Conservation (phyloP, 805 yeast genomes). For the Yarrowia sp. region DNA sequence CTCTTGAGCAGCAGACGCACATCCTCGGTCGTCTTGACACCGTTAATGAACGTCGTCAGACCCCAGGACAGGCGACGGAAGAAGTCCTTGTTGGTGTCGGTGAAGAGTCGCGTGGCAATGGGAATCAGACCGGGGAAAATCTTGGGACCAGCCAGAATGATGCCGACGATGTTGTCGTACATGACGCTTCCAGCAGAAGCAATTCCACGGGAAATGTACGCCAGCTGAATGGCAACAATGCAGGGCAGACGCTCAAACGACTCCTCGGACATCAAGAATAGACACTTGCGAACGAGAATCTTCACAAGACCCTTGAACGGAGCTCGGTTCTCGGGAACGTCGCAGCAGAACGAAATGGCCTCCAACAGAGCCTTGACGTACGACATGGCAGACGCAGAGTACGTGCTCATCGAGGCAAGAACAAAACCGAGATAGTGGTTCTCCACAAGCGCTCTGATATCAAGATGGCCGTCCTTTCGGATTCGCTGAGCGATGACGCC, state of each 20-base stretch:
- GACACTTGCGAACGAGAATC: slow-evolving; percentile 3
- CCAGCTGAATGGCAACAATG: slow-evolving; percentile 53
- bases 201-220: slow-evolving; percentile 57
- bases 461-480: neutral
- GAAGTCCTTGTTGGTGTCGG: slow-evolving; percentile 44
- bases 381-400: neutral
- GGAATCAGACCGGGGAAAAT: slow-evolving; percentile 37
- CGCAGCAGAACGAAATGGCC: slow-evolving; percentile 39
- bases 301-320: slow-evolving; percentile 33
- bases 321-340: slow-evolving; percentile 36
- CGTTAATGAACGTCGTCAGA: slow-evolving; percentile 47
- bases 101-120: slow-evolving; percentile 47
- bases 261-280: slow-evolving; percentile 2
- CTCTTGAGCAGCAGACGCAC: slow-evolving; percentile 51
- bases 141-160: slow-evolving; percentile 57
- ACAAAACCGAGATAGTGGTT: slow-evolving; percentile 4
- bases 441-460: slow-evolving; percentile 1
- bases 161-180: slow-evolving; percentile 68
- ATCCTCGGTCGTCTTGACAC: slow-evolving; percentile 52
- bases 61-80: slow-evolving; percentile 68
- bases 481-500: slow-evolving; percentile 11
- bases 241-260: slow-evolving; percentile 40
- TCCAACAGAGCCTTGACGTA: slow-evolving; percentile 45
- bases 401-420: neutral
- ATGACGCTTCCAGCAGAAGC: slow-evolving; percentile 69